These are phyloP conservation scores for Aspergillus homomorphus DNA, from an alignment of 495 filamentous ascomycete species.

Conservation along the genomic window DNA sequence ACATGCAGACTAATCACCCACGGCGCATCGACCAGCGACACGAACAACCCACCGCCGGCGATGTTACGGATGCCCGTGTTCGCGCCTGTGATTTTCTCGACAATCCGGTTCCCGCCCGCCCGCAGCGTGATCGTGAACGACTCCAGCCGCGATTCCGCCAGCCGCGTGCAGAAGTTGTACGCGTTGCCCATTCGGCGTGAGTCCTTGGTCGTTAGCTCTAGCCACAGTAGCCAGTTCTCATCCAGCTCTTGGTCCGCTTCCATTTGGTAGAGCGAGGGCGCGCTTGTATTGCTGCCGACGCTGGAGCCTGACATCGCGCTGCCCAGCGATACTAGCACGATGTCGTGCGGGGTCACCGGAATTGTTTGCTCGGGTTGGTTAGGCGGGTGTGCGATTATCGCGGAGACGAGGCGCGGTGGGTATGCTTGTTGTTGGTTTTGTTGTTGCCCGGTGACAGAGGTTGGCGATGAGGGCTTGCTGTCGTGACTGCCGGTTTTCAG, in stretches of 20 bases:
- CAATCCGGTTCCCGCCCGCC: constrained; percentile 19
- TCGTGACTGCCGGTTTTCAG: background rate
- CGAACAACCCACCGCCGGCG: constrained; percentile 7
- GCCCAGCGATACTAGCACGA: constrained; percentile 31
- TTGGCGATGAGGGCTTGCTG: too few relatives aligned
- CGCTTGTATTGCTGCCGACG: constrained; percentile 23
- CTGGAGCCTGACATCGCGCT: constrained; percentile 27
- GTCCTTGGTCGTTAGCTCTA: constrained; percentile 24
- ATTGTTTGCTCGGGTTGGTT: constrained; percentile 16
- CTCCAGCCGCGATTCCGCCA: constrained; percentile 33
- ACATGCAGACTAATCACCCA: constrained; percentile 39
- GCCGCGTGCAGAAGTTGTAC: constrained; percentile 37
- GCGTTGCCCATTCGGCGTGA: constrained; percentile 36
- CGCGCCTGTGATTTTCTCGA: constrained; percentile 23
- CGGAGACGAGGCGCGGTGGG: constrained; percentile 11
- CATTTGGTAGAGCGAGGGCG: constrained; percentile 23
- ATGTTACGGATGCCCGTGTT: constrained; percentile 24
- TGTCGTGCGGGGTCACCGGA: constrained; percentile 22
- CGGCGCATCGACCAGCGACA: constrained; percentile 34
- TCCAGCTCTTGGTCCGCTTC: constrained; percentile 27
- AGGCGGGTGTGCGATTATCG: constrained; percentile 1
- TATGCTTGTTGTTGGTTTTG: background rate
- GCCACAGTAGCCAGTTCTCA: constrained; percentile 36
- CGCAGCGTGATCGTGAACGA: constrained; percentile 42
- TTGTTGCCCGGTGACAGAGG: too few relatives aligned